Conservation (phyloP, 1,284 basidiomycete species). For the Ceratobasidium theobromae region DNA sequence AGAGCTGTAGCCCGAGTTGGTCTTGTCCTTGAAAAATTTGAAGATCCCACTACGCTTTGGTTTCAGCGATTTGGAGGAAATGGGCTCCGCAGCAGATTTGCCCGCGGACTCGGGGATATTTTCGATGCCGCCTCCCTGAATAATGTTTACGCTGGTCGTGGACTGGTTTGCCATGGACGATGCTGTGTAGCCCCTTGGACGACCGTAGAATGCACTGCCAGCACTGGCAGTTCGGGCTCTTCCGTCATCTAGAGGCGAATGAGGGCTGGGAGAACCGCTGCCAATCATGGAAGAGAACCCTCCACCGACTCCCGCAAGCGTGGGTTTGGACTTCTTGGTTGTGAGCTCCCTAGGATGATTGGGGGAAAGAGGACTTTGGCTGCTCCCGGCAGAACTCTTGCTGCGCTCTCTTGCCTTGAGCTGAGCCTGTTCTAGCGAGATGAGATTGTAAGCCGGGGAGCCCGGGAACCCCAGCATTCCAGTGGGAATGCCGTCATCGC, state of each 20-base stretch:
- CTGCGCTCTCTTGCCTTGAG: slow-evolving; percentile 27
- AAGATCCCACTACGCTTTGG: slow-evolving; percentile 32
- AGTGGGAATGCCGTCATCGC: background rate
- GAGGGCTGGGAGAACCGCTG: slow-evolving; percentile 11
- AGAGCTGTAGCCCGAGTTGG: background rate
- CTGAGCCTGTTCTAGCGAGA: slow-evolving; percentile 35
- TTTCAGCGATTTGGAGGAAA: slow-evolving; percentile 7
- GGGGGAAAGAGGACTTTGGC: background rate
- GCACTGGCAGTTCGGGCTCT: slow-evolving; percentile 20
- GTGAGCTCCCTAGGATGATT: slow-evolving; percentile 5
- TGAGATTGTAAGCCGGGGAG: slow-evolving; percentile 33
- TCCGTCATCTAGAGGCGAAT: background rate
- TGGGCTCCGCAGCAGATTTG: background rate
- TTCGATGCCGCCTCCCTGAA: slow-evolving; percentile 18
- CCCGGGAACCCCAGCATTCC: slow-evolving; percentile 35
- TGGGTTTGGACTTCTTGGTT: slow-evolving; percentile 17
- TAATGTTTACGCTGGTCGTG: slow-evolving; percentile 19
- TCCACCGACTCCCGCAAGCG: slow-evolving; percentile 21
- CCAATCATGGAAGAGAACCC: slow-evolving; percentile 31
- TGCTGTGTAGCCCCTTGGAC: slow-evolving; percentile 1
- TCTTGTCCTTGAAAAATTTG: slow-evolving; percentile 29
- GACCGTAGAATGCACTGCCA: slow-evolving; percentile 1
- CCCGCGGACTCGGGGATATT: slow-evolving; percentile 18
- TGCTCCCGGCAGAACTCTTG: slow-evolving; percentile 1
- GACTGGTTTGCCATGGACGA: slow-evolving; percentile 20